A percentile compares a stretch with the other conserved stretches of the same genome.
Conservation (phyloP, 1,284 basidiomycete species). For the Agaricales sp. region DNA sequence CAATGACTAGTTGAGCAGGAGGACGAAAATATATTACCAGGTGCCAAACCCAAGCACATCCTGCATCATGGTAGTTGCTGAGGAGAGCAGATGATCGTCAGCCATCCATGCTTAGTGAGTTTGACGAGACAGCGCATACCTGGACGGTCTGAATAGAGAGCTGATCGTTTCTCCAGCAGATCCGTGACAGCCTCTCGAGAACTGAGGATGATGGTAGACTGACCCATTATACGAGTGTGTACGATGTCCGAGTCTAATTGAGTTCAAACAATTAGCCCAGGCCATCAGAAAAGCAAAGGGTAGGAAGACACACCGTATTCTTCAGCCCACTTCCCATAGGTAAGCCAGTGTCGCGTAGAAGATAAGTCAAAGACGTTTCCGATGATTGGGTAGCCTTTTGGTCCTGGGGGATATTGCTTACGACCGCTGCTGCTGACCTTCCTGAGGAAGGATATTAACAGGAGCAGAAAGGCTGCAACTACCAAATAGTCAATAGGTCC, state of each 20-base stretch:
- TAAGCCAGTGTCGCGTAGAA: slow-evolving; percentile 4
- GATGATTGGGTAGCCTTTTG: slow-evolving; percentile 6
- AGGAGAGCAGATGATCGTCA: neutral
- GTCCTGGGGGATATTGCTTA: slow-evolving; percentile 5
- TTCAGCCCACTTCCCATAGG: slow-evolving; percentile 6
- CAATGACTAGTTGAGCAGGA: neutral
- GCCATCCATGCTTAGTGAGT: neutral
- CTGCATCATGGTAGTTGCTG: neutral
- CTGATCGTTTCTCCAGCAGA: slow-evolving; percentile 57
- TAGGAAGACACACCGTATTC: slow-evolving; percentile 9
- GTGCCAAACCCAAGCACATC: neutral
- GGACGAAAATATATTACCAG: neutral
- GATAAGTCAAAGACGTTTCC: slow-evolving; percentile 10
- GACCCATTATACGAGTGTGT: slow-evolving; percentile 32
- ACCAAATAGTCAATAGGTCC: no score
- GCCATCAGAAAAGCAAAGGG: no score
- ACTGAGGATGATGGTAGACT: slow-evolving; percentile 51
- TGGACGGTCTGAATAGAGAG: slow-evolving; percentile 62
- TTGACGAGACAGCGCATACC: slow-evolving; percentile 6
- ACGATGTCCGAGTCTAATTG: no score
- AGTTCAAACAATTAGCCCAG: no score
- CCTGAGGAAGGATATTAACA: neutral
- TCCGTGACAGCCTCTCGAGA: slow-evolving; percentile 40
- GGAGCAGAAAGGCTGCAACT: no score
- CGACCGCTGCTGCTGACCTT: neutral